Conservation (phyloP, 495 filamentous ascomycete species). For the Peziza echinospora region DNA sequence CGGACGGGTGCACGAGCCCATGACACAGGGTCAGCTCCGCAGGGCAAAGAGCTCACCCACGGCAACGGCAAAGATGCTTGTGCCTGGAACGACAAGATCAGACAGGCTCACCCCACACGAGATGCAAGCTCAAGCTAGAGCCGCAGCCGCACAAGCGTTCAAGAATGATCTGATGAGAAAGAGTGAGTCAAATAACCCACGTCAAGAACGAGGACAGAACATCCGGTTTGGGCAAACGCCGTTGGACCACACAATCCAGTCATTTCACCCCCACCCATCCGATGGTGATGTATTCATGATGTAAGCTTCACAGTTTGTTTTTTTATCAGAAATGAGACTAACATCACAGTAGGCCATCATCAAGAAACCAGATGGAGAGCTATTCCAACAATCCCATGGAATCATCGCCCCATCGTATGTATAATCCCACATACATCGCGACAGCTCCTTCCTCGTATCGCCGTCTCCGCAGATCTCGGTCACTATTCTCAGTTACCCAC, state of each 20-base stretch:
- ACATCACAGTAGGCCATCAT: too few relatives aligned
- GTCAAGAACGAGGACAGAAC: too few relatives aligned
- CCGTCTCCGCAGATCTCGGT: background rate
- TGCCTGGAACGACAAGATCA: background rate
- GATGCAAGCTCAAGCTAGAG: background rate
- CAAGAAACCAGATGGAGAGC: too few relatives aligned
- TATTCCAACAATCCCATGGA: too few relatives aligned
- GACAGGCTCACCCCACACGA: background rate
- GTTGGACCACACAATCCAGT: too few relatives aligned
- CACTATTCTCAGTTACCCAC: background rate
- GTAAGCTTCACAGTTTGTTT: too few relatives aligned
- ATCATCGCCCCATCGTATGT: background rate
- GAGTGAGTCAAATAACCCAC: background rate
- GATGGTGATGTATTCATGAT: too few relatives aligned
- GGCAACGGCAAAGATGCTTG: background rate
- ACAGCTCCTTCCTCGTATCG: background rate
- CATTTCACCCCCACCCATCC: too few relatives aligned
- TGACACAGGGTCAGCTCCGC: background rate
- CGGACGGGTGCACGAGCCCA: too few relatives aligned
- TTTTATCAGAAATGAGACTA: too few relatives aligned
- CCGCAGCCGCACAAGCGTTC: background rate
- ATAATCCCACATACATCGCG: background rate
- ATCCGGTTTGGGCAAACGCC: background rate
- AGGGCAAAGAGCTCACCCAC: background rate
- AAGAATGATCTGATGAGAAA: background rate